Conservation (phyloP, 768 basidiomycete genomes). For the Suillus clintonianus region DNA sequence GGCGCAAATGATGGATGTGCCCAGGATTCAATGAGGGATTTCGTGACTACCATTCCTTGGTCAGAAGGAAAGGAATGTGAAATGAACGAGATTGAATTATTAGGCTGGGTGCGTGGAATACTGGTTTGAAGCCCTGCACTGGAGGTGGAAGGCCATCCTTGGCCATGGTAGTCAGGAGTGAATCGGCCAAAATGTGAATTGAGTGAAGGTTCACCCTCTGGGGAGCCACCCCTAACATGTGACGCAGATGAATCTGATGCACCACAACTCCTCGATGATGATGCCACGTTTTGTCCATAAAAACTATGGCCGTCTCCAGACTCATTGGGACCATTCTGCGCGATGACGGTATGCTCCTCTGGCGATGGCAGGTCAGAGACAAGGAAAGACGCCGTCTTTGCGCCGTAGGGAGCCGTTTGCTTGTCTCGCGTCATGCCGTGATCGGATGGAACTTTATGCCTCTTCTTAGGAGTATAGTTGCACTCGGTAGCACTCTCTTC, state of each 20-base stretch:
- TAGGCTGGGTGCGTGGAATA: conserved; percentile 24
- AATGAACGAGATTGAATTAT: conserved; percentile 43
- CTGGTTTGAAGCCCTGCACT: conserved; percentile 22
- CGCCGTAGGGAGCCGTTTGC: conserved; percentile 40
- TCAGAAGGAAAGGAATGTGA: conserved; percentile 42
- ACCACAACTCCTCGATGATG: conserved; percentile 30
- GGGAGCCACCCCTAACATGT: conserved; percentile 13
- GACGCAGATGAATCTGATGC: conserved; percentile 25
- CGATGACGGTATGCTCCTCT: conserved; percentile 27
- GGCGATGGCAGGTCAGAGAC: conserved; percentile 41
- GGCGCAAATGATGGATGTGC: conserved; percentile 56
- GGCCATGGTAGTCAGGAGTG: conserved; percentile 27
- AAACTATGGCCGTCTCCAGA: conserved; percentile 40
- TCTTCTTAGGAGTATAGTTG: conserved; percentile 75
- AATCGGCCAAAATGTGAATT: conserved; percentile 12
- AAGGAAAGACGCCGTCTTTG: conserved; percentile 51
- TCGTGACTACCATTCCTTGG: conserved; percentile 39
- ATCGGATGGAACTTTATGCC: conserved; percentile 54
- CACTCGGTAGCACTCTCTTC: conserved; percentile 55
- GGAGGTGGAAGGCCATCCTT: conserved; percentile 11
- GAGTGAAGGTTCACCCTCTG: conserved; percentile 17
- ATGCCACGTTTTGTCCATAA: conserved; percentile 49
- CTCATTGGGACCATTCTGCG: conserved; percentile 22
- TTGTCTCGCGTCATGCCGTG: conserved; percentile 38
- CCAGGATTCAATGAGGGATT: conserved; percentile 59